Evolutionary conservation across 2,329 filamentous ascomycete genomes (phyloP).

Genomic region (Incumbomyces lentus): DNA sequence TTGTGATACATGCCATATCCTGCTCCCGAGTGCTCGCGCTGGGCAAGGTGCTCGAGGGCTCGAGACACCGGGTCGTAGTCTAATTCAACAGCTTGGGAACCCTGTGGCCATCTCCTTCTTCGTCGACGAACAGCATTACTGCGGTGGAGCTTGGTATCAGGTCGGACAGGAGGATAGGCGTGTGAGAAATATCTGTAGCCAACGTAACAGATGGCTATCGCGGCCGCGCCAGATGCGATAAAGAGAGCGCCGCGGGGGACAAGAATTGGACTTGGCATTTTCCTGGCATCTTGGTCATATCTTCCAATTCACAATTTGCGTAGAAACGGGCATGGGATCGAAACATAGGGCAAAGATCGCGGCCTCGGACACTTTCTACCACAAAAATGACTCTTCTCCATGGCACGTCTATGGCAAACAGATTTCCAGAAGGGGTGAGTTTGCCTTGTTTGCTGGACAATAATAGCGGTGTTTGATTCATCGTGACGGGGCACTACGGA

Average conservation of each 20-base stretch:
- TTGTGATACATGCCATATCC: conserved; percentile 19
- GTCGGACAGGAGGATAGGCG: neutral
- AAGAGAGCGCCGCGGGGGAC: conserved; percentile 3
- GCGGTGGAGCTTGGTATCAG: conserved; percentile 14
- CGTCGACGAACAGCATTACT: conserved; percentile 20
- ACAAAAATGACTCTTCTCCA: too few relatives aligned
- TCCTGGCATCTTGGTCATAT: conserved; percentile 2
- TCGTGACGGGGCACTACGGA: too few relatives aligned
- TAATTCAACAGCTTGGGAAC: conserved; percentile 9
- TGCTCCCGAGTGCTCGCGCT: conserved; percentile 8
- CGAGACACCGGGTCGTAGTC: conserved; percentile 13
- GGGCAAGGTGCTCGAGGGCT: conserved; percentile 10
- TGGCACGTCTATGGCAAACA: too few relatives aligned
- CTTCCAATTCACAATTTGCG: too few relatives aligned
- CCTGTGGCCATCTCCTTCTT: conserved; percentile 12
- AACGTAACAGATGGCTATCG: conserved; percentile 3
- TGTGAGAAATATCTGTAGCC: neutral
- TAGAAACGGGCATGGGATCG: too few relatives aligned
- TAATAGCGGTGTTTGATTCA: too few relatives aligned
- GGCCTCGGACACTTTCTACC: too few relatives aligned
- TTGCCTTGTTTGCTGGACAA: too few relatives aligned
- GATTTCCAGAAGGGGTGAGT: too few relatives aligned
- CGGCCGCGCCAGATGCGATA: conserved; percentile 5
- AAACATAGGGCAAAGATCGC: too few relatives aligned
- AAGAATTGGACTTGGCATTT: conserved; percentile 1